phyloP scores from a whole-genome alignment of 225 moss, liverwort and hornwort genomes.

The Rhytidiadelphus loreus region DNA sequence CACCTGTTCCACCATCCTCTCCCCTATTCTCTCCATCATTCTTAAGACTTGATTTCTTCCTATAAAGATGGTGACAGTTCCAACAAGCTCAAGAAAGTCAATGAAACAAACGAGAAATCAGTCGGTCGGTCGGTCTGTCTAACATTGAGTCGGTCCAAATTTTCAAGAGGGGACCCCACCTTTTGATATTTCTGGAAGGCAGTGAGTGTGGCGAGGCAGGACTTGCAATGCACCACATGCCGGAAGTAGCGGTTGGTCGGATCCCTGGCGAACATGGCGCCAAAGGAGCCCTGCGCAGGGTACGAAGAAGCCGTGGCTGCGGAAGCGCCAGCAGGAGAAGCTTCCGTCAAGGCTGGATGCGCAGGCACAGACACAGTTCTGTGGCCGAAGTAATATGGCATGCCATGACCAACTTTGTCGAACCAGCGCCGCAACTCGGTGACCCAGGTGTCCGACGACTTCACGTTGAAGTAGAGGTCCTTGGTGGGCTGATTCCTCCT shows the following conservation, averaged over 20 bases:
- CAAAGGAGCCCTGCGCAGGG: conserved; percentile 69
- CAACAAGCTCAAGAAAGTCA: neutral
- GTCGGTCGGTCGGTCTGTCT: neutral
- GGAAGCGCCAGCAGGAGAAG: conserved; percentile 53
- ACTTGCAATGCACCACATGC: conserved; percentile 77
- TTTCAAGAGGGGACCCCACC: neutral
- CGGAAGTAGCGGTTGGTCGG: conserved; percentile 72
- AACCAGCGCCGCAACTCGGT: conserved; percentile 65
- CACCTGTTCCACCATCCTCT: neutral
- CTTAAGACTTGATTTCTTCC: neutral
- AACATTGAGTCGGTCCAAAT: neutral
- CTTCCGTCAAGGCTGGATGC: conserved; percentile 48
- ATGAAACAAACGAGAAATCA: neutral
- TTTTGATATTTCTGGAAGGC: conserved; percentile 51
- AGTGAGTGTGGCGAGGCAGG: conserved; percentile 30
- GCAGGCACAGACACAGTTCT: conserved; percentile 22
- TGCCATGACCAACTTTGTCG: conserved; percentile 66
- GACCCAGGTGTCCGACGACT: conserved; percentile 69
- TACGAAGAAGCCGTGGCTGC: conserved; percentile 47
- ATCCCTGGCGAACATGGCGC: conserved; percentile 64
- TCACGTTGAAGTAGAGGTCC: conserved; percentile 61
- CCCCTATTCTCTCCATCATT: neutral
- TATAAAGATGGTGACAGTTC: neutral
- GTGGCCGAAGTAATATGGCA: conserved; percentile 80
- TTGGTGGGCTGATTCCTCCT: conserved; percentile 33